These are phyloP conservation scores for Truncatella angustata DNA, from an alignment of 2,329 filamentous ascomycete species.

Conservation along the genomic window DNA sequence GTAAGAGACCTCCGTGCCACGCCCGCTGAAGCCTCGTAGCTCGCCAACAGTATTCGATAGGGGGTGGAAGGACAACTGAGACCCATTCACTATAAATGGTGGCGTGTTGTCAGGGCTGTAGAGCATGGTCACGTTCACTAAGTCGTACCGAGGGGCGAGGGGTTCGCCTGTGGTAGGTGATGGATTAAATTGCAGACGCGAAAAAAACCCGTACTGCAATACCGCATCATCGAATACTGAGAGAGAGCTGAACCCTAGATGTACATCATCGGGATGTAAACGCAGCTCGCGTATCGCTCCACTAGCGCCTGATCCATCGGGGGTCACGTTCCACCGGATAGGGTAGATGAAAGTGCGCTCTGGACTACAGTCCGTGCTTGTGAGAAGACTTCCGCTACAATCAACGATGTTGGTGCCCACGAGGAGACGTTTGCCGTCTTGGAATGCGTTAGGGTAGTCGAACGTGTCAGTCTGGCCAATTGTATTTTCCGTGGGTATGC, in stretches of 20 bases:
- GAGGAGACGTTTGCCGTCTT: constrained; percentile 34
- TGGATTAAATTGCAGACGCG: constrained; percentile 37
- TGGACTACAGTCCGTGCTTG: constrained; percentile 34
- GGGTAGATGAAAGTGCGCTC: constrained; percentile 37
- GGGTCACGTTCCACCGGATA: constrained; percentile 33
- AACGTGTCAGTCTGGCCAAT: constrained; percentile 11
- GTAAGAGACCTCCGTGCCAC: constrained; percentile 40
- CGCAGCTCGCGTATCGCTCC: constrained; percentile 39
- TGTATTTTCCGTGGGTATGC: constrained; percentile 32
- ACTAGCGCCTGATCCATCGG: constrained; percentile 21
- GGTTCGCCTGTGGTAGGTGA: constrained; percentile 27
- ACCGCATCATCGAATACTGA: constrained; percentile 17
- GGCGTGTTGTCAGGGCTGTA: constrained; percentile 19
- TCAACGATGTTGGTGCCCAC: constrained; percentile 34
- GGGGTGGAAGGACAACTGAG: constrained; percentile 25
- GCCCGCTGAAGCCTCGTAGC: constrained; percentile 42
- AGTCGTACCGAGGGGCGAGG: constrained; percentile 34
- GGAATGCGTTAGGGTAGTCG: constrained; percentile 43
- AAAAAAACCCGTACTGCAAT: constrained; percentile 20
- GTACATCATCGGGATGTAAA: constrained; percentile 43
- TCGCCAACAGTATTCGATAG: constrained; percentile 38
- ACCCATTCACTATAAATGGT: constrained; percentile 17
- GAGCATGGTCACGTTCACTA: constrained; percentile 36
- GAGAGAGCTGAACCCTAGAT: constrained; percentile 41
- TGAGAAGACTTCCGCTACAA: constrained; percentile 31